Percentiles rank a stretch among this genome's conserved stretches.
Conservation (phyloP, 2,329 filamentous ascomycete species). For the Penicillium hordei region DNA sequence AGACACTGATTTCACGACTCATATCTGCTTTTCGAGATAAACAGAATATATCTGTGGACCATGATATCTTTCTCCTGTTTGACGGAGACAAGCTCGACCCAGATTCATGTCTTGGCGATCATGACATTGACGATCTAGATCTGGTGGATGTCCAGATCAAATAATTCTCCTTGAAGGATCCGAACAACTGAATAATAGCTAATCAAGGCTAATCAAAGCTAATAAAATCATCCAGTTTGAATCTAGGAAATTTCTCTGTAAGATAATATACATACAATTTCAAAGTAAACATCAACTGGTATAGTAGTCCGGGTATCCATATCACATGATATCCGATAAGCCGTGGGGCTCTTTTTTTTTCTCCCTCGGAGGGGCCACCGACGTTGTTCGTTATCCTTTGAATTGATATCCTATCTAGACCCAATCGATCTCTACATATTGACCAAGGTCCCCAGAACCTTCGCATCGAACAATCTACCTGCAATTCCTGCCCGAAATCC, state of each 20-base stretch:
- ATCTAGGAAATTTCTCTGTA: not conserved
- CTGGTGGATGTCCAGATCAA: slow-evolving; percentile 71
- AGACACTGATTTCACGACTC: slow-evolving; percentile 63
- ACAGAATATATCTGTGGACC: slow-evolving; percentile 52
- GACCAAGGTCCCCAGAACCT: not conserved
- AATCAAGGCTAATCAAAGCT: not conserved
- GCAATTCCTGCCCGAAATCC: not conserved
- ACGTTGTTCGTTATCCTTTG: not conserved
- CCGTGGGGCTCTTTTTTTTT: slow-evolving; percentile 8
- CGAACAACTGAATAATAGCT: not conserved
- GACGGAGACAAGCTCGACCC: slow-evolving; percentile 72
- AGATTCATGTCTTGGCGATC: slow-evolving; percentile 60
- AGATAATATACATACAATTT: not conserved
- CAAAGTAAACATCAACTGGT: not conserved
- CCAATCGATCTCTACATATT: not conserved
- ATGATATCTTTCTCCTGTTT: slow-evolving; percentile 64
- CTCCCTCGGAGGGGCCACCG: slow-evolving; percentile 1
- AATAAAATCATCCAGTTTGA: not conserved
- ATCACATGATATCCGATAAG: slow-evolving; percentile 17
- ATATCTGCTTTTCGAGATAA: slow-evolving; percentile 61
- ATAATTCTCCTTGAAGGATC: slow-evolving; percentile 25
- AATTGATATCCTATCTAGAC: not conserved
- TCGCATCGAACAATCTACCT: not conserved
- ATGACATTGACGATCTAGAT: slow-evolving; percentile 74
- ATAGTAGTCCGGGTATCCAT: not conserved